Evolutionary conservation across 352 stramenopile genomes (phyloP), one percentile per base, ranked within the genome.

Genomic region (Aphanomyces euteiches): DNA sequence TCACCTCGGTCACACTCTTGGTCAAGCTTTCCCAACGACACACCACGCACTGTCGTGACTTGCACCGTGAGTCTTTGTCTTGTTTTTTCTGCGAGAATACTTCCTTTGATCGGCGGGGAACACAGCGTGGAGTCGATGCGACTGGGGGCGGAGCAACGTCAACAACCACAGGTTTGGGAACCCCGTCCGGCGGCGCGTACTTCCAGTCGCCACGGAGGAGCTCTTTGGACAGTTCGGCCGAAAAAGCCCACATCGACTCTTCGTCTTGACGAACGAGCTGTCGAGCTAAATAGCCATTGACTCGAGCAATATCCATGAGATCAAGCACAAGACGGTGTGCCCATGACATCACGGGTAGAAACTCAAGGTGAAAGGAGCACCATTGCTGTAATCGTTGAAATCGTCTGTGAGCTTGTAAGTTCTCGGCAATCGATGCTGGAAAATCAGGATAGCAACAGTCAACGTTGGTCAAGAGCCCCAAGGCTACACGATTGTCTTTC

Each of bases 1-100:
- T 77, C 21, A 74, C 73, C 65, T 71, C 68, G 1, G 65, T 77
- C 19, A 71, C 57, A 36, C 43, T 69, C 43, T 71, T 59, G 48
- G 39, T 61, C 54, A 37, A 37, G 17, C 17, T 39, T 48, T 75
- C 60, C 63, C 73, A 77, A 17, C 58, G 57, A 47, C 73, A 77
- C 54, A 77, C 48, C 1, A 75, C 73, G 40, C 73, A 73, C 13
- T 61, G 19, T 48, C 72, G 63, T 1, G 67, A 57, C 48, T 63
- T 72, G 34, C 54, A 61, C 36, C 54, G 54, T 37, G 54, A 21
- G 54, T 61, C 54, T 39, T 61, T 61, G 54, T 37, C 54, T 13
- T 28, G 54, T 13, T 37, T 28, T 37, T 61, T 61, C 6, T 45
- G 17, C 28, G 13, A 12, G 43, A 61, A 61, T 10, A 61, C 54